Evolutionary conservation across 1,284 basidiomycete genomes (phyloP).

Genomic region (Fomes fomentarius): DNA sequence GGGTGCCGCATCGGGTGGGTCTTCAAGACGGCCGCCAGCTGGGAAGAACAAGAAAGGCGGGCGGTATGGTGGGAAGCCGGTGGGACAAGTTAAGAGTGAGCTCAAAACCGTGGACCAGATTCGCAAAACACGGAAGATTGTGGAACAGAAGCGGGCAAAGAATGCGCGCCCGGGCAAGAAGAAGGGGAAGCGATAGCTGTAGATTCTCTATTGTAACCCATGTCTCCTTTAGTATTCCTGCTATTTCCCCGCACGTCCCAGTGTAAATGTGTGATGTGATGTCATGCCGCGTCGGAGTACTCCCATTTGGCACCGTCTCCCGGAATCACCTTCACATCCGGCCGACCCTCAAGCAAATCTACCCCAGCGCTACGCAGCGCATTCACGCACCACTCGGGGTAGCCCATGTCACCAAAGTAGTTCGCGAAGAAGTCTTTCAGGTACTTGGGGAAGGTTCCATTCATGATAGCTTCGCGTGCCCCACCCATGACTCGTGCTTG

Average conservation of each 20-base stretch:
- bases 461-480: slow-evolving; percentile 76
- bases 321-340: slow-evolving; percentile 49
- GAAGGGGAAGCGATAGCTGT: slow-evolving; percentile 50
- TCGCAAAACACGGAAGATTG: slow-evolving; percentile 67
- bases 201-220: neutral
- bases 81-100: slow-evolving; percentile 72
- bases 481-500: slow-evolving; percentile 83
- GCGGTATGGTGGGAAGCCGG: slow-evolving; percentile 60
- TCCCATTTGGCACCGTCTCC: slow-evolving; percentile 79
- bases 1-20: slow-evolving; percentile 22
- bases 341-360: slow-evolving; percentile 62
- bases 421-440: slow-evolving; percentile 70
- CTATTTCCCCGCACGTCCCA: neutral
- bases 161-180: slow-evolving; percentile 66
- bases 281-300: slow-evolving; percentile 27
- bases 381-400: slow-evolving; percentile 84
- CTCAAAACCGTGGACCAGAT: slow-evolving; percentile 87
- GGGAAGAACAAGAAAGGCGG: slow-evolving; percentile 37
- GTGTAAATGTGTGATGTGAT: neutral
- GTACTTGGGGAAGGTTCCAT: slow-evolving; percentile 76
- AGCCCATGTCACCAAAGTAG: slow-evolving; percentile 72
- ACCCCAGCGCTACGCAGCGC: slow-evolving; percentile 77
- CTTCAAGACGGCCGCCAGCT: slow-evolving; percentile 25
- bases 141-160: slow-evolving; percentile 69
- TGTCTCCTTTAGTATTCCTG: neutral